Percentiles rank a stretch among this genome's conserved stretches.
phyloP scores from a whole-genome alignment of 352 stramenopile species.

The Globisporangium carolinianum region DNA sequence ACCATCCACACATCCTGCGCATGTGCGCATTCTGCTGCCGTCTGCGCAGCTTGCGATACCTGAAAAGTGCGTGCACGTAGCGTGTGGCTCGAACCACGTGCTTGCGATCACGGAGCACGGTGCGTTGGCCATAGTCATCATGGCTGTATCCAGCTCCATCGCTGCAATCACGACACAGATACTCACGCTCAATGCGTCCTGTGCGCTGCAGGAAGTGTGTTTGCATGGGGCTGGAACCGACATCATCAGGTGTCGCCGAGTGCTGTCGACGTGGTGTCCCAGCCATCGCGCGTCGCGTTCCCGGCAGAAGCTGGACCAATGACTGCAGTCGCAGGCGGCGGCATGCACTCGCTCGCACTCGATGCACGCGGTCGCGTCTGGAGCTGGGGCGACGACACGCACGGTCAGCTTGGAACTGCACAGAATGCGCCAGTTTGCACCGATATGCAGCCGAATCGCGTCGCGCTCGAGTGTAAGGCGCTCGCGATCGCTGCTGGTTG shows the following conservation, averaged over 20 bases:
- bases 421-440: not conserved
- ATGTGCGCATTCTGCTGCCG: not conserved
- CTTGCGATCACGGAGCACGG: slow-evolving; percentile 26
- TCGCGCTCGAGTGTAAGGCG: slow-evolving; percentile 12
- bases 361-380: slow-evolving; percentile 28
- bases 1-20: too few relatives aligned
- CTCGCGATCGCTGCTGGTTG: slow-evolving; percentile 34
- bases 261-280: slow-evolving; percentile 4
- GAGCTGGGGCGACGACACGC: slow-evolving; percentile 60
- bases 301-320: slow-evolving; percentile 3
- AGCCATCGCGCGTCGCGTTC: slow-evolving; percentile 26
- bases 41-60: slow-evolving; percentile 15
- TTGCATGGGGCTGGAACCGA: slow-evolving; percentile 53
- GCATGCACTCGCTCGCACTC: slow-evolving; percentile 55
- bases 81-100: slow-evolving; percentile 56
- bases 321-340: slow-evolving; percentile 34
- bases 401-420: slow-evolving; percentile 47
- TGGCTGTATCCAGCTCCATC: not conserved
- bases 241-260: slow-evolving; percentile 26
- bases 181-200: not conserved
- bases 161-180: not conserved
- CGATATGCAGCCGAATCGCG: not conserved
- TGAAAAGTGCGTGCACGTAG: slow-evolving; percentile 27
- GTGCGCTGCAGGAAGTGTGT: slow-evolving; percentile 21
- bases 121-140: not conserved